phyloP scores from a whole-genome alignment of 106 monocot species.

The Dioscorea dumetorum region DNA sequence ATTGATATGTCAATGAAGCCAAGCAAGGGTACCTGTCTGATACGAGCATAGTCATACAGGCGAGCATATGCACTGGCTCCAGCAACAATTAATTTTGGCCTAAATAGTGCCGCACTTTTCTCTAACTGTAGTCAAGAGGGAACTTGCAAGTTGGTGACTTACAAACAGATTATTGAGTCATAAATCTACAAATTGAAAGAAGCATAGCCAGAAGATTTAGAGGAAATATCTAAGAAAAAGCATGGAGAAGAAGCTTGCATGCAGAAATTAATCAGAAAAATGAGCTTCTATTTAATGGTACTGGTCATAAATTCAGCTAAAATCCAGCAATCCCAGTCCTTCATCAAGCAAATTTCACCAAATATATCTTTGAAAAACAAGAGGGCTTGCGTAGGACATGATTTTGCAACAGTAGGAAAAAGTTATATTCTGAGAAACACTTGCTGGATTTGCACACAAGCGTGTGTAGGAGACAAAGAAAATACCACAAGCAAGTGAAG shows the following conservation, averaged over 20 bases:
- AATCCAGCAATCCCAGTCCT: too few species aligned
- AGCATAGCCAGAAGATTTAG: too few species aligned
- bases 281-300: too few species aligned
- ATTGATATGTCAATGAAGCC: too few species aligned
- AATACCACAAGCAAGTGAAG: background rate
- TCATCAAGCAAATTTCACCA: background rate
- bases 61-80: conserved; percentile 99
- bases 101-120: conserved; percentile 85
- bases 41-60: conserved; percentile 89
- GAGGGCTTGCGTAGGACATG: too few species aligned
- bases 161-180: background rate
- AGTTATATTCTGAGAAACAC: background rate
- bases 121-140: conserved; percentile 48
- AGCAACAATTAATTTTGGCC: conserved; percentile 96
- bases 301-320: too few species aligned
- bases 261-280: too few species aligned
- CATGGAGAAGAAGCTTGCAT: too few species aligned
- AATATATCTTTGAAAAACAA: background rate
- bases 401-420: conserved; percentile 1
- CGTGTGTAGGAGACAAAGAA: too few species aligned
- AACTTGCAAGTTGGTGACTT: background rate
- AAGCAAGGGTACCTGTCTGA: conserved; percentile 53
- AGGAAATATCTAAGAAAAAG: too few species aligned
- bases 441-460: too few species aligned
- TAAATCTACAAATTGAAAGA: background rate